These are phyloP conservation scores for Exophiala sideris DNA, from an alignment of 2,329 filamentous ascomycete genomes.

Conservation along the genomic window DNA sequence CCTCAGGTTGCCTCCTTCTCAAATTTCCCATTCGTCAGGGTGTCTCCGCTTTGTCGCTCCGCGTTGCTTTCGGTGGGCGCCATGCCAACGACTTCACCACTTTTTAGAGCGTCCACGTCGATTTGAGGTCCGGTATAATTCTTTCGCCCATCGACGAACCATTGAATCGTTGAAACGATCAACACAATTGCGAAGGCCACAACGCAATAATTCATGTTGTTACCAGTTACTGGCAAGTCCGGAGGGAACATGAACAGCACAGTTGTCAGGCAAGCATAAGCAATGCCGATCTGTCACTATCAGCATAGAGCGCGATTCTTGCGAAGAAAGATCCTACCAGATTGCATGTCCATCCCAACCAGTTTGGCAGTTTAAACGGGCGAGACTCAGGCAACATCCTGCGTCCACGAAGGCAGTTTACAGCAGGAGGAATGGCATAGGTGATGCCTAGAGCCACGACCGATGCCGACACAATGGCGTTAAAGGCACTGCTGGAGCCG, in stretches of 20 bases:
- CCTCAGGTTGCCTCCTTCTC: not conserved
- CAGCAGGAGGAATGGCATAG: conserved; percentile 69
- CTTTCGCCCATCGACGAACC: conserved; percentile 60
- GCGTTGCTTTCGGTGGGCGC: conserved; percentile 11
- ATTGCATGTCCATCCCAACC: conserved; percentile 61
- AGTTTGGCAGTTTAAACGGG: conserved; percentile 54
- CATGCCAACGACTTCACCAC: conserved; percentile 28
- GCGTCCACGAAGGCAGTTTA: conserved; percentile 66
- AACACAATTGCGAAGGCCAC: conserved; percentile 58
- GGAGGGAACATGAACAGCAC: conserved; percentile 74
- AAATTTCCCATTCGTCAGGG: conserved; percentile 3
- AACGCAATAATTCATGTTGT: conserved; percentile 62
- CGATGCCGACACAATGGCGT: conserved; percentile 66
- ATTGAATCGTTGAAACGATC: conserved; percentile 56
- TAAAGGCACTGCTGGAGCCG: conserved; percentile 65
- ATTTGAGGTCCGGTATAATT: conserved; percentile 56
- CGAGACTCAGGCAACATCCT: conserved; percentile 60
- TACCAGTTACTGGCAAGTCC: conserved; percentile 58
- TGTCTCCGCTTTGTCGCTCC: conserved; percentile 10
- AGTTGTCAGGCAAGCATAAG: conserved; percentile 67
- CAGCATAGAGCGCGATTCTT: conserved; percentile 2
- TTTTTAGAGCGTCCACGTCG: conserved; percentile 37
- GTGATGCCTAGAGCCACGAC: conserved; percentile 70
- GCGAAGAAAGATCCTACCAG: conserved; percentile 35
- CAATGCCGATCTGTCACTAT: conserved; percentile 51